These are phyloP conservation scores for Stramenopiles sp. DNA, from an alignment of 352 stramenopile species.

Conservation along the genomic window DNA sequence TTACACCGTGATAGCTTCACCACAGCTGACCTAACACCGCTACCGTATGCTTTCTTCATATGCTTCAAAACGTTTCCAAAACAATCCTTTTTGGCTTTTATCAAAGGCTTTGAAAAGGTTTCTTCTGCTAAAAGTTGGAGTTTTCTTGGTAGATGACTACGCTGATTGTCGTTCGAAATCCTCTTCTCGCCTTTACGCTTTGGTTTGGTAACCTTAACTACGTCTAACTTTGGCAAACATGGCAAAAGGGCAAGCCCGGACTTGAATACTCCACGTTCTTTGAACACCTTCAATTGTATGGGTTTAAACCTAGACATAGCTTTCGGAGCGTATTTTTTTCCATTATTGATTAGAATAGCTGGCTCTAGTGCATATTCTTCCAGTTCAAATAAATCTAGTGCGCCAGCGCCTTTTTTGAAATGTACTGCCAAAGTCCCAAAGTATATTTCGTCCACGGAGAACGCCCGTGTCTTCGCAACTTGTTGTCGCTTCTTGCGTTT, in stretches of 20 bases:
- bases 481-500: too few relatives aligned
- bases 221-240: background rate
- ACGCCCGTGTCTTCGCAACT: too few relatives aligned
- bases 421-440: background rate
- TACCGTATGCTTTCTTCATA: background rate
- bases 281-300: too few relatives aligned
- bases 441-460: background rate
- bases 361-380: background rate
- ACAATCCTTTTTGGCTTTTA: background rate
- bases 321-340: background rate
- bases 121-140: too few relatives aligned
- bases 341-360: background rate
- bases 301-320: background rate
- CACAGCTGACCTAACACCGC: background rate
- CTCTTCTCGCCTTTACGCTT: background rate
- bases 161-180: too few relatives aligned
- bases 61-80: too few relatives aligned
- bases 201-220: background rate
- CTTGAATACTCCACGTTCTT: too few relatives aligned
- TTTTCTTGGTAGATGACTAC: too few relatives aligned
- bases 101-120: background rate
- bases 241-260: background rate
- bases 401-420: background rate
- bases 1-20: background rate
- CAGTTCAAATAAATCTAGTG: background rate